Conservation (phyloP, 225 moss, liverwort and hornwort species). For the Marchantia polymorpha region DNA sequence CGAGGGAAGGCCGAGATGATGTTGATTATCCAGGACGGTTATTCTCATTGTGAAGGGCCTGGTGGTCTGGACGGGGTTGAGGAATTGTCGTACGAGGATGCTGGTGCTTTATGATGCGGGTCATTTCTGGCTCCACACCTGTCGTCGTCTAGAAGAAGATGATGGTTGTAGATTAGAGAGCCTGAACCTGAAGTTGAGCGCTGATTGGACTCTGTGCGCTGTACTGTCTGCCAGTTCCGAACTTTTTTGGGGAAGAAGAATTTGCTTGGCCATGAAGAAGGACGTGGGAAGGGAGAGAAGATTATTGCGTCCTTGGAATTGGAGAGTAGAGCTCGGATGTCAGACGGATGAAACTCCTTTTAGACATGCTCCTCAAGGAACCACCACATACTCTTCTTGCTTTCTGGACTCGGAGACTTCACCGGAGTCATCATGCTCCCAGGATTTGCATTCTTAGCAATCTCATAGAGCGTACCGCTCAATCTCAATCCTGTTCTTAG, state of each 20-base stretch:
- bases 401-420: not conserved
- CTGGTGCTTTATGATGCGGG: slow-evolving; percentile 3
- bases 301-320: not conserved
- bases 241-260: not conserved
- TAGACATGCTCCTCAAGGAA: not conserved
- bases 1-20: not conserved
- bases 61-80: not conserved
- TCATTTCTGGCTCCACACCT: not conserved
- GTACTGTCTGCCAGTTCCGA: not conserved
- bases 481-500: not conserved
- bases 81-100: slow-evolving; percentile 7
- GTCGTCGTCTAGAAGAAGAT: slow-evolving; percentile 6
- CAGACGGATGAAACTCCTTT: not conserved
- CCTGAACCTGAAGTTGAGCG: not conserved
- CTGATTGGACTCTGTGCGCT: slow-evolving; percentile 1
- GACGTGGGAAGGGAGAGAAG: not conserved
- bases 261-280: slow-evolving; percentile 2
- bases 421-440: not conserved
- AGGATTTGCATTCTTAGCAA: not conserved
- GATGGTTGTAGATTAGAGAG: not conserved
- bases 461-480: not conserved
- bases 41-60: not conserved
- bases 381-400: not conserved
- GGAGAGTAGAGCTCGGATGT: not conserved
- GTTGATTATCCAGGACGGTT: not conserved